Base-by-base conservation (phyloP, 2,329 filamentous ascomycete genomes). In the Fusarium albosuccineum region DNA sequence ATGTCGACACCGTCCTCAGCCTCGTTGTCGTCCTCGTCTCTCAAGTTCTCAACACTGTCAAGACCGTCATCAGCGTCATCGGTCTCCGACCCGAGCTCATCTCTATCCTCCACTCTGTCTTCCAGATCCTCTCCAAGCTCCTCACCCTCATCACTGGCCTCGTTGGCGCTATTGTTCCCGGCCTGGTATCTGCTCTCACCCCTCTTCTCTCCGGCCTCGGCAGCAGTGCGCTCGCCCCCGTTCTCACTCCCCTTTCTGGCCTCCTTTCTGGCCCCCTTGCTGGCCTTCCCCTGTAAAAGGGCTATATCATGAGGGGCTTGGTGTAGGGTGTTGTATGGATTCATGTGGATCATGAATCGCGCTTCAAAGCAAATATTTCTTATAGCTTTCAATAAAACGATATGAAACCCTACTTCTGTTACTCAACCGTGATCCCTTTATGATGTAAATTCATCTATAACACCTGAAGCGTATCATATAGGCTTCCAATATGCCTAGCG, bases 171-270 rank as follows among this genome's bases (percentile, higher is more conserved):
- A 59, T 73, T 49, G 41, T 75, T n/a, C 72, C 74, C 42, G 71
- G 66, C 9, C 62, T 76, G 22, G 27, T 74, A 33, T 61, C 63
- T 48, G 67, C 51, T 29, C 73, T 76, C 13, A 54, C 50, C 41
- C 74, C 75, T 61, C 64, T 77, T 59, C 73, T 77, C 11, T 57
- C 65, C 42, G 71, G 62, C 10, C 66, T 77, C 48, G 62, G 70
- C 27, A 66, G 60, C 41, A 70, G 64, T 26, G 36, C 75, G n/a
- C 50, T 76, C 9, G 72, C 62, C 39, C 73, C 73, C 34, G 22
- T 76, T 40, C 67, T 75, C 9, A 70, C 66, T n/a, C 72, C 70
- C 13, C 27, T 76, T 36, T 56, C 62, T 44, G 66, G 55, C 34
- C 64, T 76, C 48, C 27, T 76, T 36, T 57, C 62, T 44, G 66